Evolutionary conservation across 2,329 filamentous ascomycete species (phyloP), one percentile per base, ranked within the genome.

Genomic region (Paraphoma chrysanthemicola): DNA sequence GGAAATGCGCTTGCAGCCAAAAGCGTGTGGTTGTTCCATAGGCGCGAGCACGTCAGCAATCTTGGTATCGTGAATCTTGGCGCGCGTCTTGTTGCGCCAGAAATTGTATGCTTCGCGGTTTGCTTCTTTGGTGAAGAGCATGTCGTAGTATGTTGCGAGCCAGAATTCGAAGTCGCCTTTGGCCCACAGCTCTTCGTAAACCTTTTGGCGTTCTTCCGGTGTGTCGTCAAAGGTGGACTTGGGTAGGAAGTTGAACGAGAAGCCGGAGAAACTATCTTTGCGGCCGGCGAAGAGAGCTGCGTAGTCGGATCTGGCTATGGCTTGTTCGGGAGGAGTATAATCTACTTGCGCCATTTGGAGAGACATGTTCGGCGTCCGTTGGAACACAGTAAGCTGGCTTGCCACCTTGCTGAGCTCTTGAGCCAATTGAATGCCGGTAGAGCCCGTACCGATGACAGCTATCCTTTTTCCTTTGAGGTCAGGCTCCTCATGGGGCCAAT

Each of bases 351-450:
- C 43, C 68, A 73, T 70, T 12, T 69, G 66, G 2, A 71, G 17
- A 1, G 64, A 53, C 44, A 60, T 59, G 47, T 67, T 71, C 0
- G 87, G 86, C 0, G 86, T 89, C 2, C 88, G 81, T 66, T 89
- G 86, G 72, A 89, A 89, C 41, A 90, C 83, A 3, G 73, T 79
- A 0, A 90, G 45, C 43, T 70, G 69, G 6, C 77, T 78, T 0
- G 81, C 85, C 8, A 79, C 66, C 1, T 81, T 80, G 3, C 80
- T 84, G 76, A 83, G 81, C 33, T 84, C 85, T 58, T 90, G 87
- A 0, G 82, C 80, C 39, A 88, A 80, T 62, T 90, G 87, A 1
- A 89, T 82, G 0, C 86, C 87, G 0, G 85, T 85, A 0, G 86
- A 82, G 1, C 87, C 87, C n/a, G 67, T 68, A 5, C 87, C 87